Evolutionary conservation across 305 asterid genomes (phyloP), one percentile per base, ranked within the genome.

Genomic region (Fraxinus albicans): DNA sequence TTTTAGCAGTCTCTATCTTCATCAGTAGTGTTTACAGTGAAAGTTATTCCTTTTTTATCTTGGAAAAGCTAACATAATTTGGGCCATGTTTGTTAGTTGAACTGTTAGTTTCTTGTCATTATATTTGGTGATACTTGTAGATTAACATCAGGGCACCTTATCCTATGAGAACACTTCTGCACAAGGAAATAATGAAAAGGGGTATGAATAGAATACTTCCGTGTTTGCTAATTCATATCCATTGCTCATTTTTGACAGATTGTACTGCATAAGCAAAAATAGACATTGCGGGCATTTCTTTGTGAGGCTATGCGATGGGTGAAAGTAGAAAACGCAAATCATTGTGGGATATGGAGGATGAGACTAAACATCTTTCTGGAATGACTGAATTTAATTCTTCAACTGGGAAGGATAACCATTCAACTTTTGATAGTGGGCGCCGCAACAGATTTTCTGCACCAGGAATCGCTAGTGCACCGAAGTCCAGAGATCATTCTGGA

Each of bases 321-420:
- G 96, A 90, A 83, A 89, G 90, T 82, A 92, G 93, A 90, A 89
- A 89, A 86, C 97, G 92, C 78, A 92, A 85, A 84, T 89, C 98
- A 55, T 75, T 88, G 84, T 92, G 98, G 97, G 98, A 93, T 83
- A 79, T 77, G 79, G 94, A 85, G 83, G 94, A 83, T 8, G 94
- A 89, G 81, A 55, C 82, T 34, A 87, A 81, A 76, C 82, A 77
- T 50, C 83, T 80, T 65, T 72, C 89, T 33, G 90, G 85, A 84
- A 81, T 79, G 63, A 72, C 76, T 42, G 86, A 83, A 65, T 87
- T 80, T 65, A 79, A 58, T 78, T 67, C 88, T 21, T 83, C 85
- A 82, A 72, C 80, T 29, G 82, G 58, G 33, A 83, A 86, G 83
- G 86, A 87, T 73, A 88, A 82, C 50, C 88, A 92, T 84, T 87